phyloP scores from a whole-genome alignment of 2,329 filamentous ascomycete genomes.

The Dothistroma pini region DNA sequence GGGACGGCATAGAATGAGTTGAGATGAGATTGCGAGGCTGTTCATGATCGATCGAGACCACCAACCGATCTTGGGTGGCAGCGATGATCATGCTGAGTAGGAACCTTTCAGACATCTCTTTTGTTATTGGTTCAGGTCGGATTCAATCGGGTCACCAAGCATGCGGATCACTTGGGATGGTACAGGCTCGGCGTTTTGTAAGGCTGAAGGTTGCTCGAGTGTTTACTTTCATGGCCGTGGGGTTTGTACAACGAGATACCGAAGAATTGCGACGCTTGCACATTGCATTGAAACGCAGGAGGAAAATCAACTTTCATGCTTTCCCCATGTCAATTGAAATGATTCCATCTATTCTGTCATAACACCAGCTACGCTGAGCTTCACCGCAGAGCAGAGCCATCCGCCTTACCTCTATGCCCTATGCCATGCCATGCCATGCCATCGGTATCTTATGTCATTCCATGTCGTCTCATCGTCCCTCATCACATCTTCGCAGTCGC shows the following conservation, averaged over 20 bases:
- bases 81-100: not conserved
- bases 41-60: not conserved
- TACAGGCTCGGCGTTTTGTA: not conserved
- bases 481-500: not conserved
- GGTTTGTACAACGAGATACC: not conserved
- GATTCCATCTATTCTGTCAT: not conserved
- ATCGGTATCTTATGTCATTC: not conserved
- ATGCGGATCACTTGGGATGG: not conserved
- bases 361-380: not conserved
- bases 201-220: not conserved
- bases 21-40: not conserved
- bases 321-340: not conserved
- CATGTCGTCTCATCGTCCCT: slow-evolving; percentile 1
- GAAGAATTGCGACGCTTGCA: not conserved
- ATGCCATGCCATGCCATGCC: not conserved
- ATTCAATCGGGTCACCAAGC: not conserved
- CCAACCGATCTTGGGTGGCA: not conserved
- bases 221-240: not conserved
- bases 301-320: not conserved
- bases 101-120: not conserved
- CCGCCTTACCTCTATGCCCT: not conserved
- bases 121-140: not conserved
- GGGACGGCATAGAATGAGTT: not conserved
- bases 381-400: not conserved
- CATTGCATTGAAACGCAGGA: not conserved